Evolutionary conservation across 202 grass and related monocot genomes (phyloP).

Genomic region (Zizania palustris): DNA sequence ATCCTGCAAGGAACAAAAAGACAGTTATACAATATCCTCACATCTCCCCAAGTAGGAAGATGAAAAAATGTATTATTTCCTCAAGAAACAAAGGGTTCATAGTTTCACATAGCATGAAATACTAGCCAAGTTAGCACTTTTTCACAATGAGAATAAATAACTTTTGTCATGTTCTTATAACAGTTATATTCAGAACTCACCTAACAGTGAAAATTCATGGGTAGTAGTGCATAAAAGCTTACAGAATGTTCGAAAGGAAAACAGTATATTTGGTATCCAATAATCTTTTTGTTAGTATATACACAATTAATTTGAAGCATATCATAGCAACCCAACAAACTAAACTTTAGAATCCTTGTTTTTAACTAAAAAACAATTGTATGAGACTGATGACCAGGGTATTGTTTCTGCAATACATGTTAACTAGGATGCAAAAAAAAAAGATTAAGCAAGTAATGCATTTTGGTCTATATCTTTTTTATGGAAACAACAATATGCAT

Average conservation of each 20-base stretch:
- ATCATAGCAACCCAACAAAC: background rate
- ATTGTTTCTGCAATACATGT: background rate
- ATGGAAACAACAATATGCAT: background rate
- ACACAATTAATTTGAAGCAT: background rate
- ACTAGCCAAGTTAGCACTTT: background rate
- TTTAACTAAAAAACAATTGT: background rate
- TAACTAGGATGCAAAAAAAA: background rate
- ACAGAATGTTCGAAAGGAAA: background rate
- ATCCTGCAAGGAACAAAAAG: constrained; percentile 53
- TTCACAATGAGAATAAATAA: background rate
- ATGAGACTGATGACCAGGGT: background rate
- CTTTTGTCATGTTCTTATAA: background rate
- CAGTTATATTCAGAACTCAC: background rate
- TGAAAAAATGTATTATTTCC: background rate
- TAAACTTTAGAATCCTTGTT: background rate
- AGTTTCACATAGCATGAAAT: background rate
- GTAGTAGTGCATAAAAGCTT: background rate
- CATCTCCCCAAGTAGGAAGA: background rate
- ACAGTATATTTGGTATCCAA: background rate
- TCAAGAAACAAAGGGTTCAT: background rate
- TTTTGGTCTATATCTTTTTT: background rate
- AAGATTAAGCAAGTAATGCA: background rate
- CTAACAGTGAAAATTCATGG: background rate
- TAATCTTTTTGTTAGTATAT: background rate
- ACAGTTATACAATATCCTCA: background rate